Conservation (phyloP, 495 filamentous ascomycete genomes). For the Acidiella bohemica region DNA sequence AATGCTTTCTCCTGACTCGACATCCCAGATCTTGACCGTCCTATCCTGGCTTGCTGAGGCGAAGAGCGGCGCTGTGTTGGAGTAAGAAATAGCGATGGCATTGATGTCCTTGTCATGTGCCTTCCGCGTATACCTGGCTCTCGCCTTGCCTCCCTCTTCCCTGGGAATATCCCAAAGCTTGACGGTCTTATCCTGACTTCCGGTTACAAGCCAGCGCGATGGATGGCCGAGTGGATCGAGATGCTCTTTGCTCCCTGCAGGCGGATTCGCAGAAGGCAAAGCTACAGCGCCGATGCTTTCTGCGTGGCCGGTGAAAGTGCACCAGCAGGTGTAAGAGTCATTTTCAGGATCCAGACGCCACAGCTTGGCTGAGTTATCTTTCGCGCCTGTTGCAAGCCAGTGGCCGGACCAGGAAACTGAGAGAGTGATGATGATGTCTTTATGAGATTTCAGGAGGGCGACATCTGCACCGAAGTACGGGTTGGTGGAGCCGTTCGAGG, state of each 20-base stretch:
- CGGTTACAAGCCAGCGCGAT: slow-evolving; percentile 72
- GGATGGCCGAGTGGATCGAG: slow-evolving; percentile 59
- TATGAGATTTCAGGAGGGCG: slow-evolving; percentile 70
- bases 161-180: slow-evolving; percentile 68
- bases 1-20: slow-evolving; percentile 71
- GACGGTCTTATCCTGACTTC: slow-evolving; percentile 86
- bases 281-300: slow-evolving; percentile 90
- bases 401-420: slow-evolving; percentile 92
- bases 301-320: slow-evolving; percentile 76
- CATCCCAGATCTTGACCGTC: slow-evolving; percentile 90
- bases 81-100: slow-evolving; percentile 64
- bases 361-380: slow-evolving; percentile 86
- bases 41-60: slow-evolving; percentile 93
- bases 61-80: slow-evolving; percentile 47
- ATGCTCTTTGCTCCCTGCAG: slow-evolving; percentile 47
- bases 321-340: slow-evolving; percentile 62
- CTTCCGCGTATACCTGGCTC: slow-evolving; percentile 61
- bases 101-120: slow-evolving; percentile 99
- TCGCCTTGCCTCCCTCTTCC: slow-evolving; percentile 30
- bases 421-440: slow-evolving; percentile 89
- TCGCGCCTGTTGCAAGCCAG: slow-evolving; percentile 91
- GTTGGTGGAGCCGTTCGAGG: neutral
- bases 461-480: slow-evolving; percentile 77
- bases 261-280: slow-evolving; percentile 54
- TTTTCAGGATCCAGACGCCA: slow-evolving; percentile 76